Percentiles rank a stretch among this genome's conserved stretches.
These are phyloP conservation scores for Eucalyptus erythrocorys DNA, from an alignment of 345 rosid species.

Conservation along the genomic window DNA sequence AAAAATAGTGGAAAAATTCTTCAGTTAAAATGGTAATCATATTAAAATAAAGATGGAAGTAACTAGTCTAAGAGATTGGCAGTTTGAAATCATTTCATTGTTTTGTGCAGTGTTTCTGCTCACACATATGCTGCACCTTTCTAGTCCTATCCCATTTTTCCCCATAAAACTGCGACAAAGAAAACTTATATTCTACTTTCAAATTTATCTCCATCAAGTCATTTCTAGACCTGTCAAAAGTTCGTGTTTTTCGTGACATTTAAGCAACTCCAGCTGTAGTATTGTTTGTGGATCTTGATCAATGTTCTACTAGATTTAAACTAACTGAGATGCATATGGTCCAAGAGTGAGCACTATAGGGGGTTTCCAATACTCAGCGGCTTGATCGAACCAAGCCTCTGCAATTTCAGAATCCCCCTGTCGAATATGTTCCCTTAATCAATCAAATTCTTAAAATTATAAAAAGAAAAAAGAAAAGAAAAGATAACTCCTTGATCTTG, in stretches of 20 bases:
- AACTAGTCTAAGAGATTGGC: not conserved
- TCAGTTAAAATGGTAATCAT: not conserved
- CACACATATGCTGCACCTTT: not conserved
- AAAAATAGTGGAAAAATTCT: not conserved
- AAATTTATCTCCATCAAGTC: not conserved
- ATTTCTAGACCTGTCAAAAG: not conserved
- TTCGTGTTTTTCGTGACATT: not conserved
- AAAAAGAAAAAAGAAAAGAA: rapidly evolving
- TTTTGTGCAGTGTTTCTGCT: not conserved
- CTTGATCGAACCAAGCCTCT: not conserved
- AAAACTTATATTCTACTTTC: not conserved
- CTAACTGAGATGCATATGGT: not conserved
- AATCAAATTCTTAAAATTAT: too few species aligned
- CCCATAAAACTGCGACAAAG: not conserved
- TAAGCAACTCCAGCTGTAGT: not conserved
- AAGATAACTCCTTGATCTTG: too few species aligned
- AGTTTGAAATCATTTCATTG: not conserved
- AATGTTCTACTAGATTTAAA: not conserved
- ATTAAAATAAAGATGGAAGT: not conserved
- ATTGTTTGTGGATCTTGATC: not conserved
- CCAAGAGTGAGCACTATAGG: not conserved
- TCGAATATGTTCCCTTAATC: too few species aligned
- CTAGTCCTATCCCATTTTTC: not conserved
- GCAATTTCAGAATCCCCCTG: not conserved
- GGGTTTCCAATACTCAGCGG: not conserved